A percentile compares a stretch with the other conserved stretches of the same genome.
Conservation (phyloP, 2,329 filamentous ascomycete species). For the Aspergillus persii region DNA sequence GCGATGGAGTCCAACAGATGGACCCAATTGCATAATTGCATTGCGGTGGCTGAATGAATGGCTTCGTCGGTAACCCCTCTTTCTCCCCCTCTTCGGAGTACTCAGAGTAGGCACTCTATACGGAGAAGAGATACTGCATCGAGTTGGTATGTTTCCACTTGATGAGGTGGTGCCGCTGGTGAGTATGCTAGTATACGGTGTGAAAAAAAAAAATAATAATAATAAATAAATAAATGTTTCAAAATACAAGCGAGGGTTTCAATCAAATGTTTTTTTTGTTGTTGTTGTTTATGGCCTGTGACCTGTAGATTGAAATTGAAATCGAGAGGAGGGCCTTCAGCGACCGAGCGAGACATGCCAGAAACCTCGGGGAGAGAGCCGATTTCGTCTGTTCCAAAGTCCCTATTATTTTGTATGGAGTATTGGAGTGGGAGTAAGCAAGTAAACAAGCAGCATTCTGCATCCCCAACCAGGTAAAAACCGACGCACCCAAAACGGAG, state of each 20-base stretch:
- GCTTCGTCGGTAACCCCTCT: not conserved
- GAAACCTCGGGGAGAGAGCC: not conserved
- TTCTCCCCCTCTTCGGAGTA: not conserved
- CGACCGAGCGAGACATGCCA: not conserved
- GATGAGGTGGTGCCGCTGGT: not conserved
- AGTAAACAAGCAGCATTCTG: not conserved
- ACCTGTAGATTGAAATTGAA: constrained; percentile 9
- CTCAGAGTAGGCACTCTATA: not conserved
- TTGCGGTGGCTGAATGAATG: not conserved
- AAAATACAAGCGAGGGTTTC: not conserved
- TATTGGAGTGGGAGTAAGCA: no score
- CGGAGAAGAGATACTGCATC: not conserved
- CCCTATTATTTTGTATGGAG: not conserved
- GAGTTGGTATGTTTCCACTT: not conserved
- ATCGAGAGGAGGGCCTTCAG: not conserved
- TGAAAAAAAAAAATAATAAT: not conserved
- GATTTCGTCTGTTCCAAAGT: not conserved
- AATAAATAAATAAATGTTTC: not conserved
- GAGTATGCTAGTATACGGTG: not conserved
- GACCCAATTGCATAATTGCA: not conserved
- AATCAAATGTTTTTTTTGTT: not conserved
- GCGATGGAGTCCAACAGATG: not conserved
- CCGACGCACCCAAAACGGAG: not conserved
- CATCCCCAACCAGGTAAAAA: not conserved
- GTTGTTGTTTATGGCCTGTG: not conserved